phyloP scores from a whole-genome alignment of 805 yeast genomes.

The Zygoascus tannicola region DNA sequence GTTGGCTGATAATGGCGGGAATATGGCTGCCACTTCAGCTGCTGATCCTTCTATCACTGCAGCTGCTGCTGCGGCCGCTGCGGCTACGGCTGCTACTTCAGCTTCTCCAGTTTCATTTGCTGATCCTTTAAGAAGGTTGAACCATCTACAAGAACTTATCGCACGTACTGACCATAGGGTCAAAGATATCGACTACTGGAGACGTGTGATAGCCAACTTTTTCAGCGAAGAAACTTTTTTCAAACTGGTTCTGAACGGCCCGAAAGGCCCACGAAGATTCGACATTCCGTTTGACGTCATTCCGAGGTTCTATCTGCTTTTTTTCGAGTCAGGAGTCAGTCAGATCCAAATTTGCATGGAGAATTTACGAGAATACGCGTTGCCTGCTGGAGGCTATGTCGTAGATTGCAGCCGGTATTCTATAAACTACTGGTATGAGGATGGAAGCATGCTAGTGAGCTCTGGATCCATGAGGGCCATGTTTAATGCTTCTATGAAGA shows the following conservation, averaged over 20 bases:
- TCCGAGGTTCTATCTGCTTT: conserved; percentile 51
- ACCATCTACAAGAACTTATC: not conserved
- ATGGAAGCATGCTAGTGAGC: conserved; percentile 61
- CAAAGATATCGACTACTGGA: conserved; percentile 43
- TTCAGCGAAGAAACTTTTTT: conserved; percentile 45
- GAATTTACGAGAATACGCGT: conserved; percentile 42
- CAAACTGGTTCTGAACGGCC: conserved; percentile 37
- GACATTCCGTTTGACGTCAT: conserved; percentile 56
- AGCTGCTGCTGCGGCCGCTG: not conserved
- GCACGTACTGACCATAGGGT: conserved; percentile 7
- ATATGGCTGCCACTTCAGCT: not conserved
- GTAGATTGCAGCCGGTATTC: conserved; percentile 45
- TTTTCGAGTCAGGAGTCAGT: conserved; percentile 42
- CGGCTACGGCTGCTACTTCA: not conserved
- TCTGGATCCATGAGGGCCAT: conserved; percentile 53
- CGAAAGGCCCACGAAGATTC: conserved; percentile 27
- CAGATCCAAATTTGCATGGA: conserved; percentile 40
- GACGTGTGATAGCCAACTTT: conserved; percentile 38
- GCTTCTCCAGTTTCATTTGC: not conserved
- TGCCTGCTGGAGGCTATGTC: conserved; percentile 45
- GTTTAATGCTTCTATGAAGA: conserved; percentile 50
- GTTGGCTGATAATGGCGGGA: too few relatives aligned
- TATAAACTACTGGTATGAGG: conserved; percentile 45
- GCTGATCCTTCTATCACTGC: not conserved
- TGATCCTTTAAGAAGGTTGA: not conserved